phyloP scores from a whole-genome alignment of 2,329 filamentous ascomycete species.

The Xylariaceae sp. region DNA sequence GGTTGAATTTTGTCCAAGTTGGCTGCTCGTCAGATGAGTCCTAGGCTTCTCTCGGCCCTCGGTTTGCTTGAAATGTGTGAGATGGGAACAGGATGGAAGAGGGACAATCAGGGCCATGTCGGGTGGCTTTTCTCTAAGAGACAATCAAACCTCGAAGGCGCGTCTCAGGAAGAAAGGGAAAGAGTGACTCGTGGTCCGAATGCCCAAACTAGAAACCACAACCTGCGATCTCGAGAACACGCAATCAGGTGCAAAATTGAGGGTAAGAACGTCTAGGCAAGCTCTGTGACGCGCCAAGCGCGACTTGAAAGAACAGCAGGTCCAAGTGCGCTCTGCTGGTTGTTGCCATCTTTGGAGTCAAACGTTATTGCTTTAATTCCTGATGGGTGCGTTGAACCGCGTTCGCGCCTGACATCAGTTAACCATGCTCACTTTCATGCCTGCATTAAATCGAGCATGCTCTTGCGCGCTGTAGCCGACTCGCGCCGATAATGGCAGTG shows the following conservation, averaged over 20 bases:
- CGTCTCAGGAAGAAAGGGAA: not conserved
- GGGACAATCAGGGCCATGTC: not conserved
- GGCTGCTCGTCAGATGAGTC: not conserved
- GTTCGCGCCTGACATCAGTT: not conserved
- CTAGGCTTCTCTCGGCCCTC: not conserved
- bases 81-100: slow-evolving; percentile 1
- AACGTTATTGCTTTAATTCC: not conserved
- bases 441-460: no score
- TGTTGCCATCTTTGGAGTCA: not conserved
- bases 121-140: not conserved
- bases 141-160: not conserved
- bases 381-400: not conserved
- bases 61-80: not conserved
- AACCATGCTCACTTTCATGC: no score
- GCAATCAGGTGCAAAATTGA: not conserved
- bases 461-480: no score
- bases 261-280: not conserved
- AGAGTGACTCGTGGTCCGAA: not conserved
- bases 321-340: not conserved
- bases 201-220: slow-evolving; percentile 1
- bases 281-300: not conserved
- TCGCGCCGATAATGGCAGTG: no score
- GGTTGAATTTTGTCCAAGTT: slow-evolving; percentile 5
- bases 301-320: not conserved
- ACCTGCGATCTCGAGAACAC: not conserved